Evolutionary conservation across 2,329 filamentous ascomycete species (phyloP).

Genomic region (Alternaria novae-zelandiae): DNA sequence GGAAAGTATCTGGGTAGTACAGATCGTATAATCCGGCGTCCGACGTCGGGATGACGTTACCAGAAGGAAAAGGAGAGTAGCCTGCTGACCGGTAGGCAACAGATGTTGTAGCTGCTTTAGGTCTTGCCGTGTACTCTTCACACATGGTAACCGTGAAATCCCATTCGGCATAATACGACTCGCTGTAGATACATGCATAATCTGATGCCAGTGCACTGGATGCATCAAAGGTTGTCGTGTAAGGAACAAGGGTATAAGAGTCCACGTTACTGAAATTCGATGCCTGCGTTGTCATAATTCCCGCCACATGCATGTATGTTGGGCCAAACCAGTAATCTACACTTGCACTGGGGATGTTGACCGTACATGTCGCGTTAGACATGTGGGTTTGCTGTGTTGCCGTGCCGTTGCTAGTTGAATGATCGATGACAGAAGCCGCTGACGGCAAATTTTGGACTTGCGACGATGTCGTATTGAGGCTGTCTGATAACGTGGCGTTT

Average conservation of each 20-base stretch:
- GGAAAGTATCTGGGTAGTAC: conserved; percentile 11
- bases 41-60: conserved; percentile 21
- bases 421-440: neutral
- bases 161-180: conserved; percentile 29
- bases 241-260: conserved; percentile 27
- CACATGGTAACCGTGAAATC: conserved; percentile 30
- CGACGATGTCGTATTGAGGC: conserved; percentile 1
- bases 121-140: conserved; percentile 33
- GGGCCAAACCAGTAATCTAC: conserved; percentile 44
- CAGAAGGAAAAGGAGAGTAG: conserved; percentile 29
- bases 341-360: conserved; percentile 43
- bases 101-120: conserved; percentile 40
- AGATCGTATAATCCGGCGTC: conserved; percentile 27
- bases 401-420: neutral
- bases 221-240: conserved; percentile 35
- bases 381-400: conserved; percentile 7
- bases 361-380: conserved; percentile 35
- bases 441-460: neutral
- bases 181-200: conserved; percentile 27
- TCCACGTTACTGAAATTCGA: conserved; percentile 25
- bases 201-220: conserved; percentile 29
- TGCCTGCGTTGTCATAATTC: conserved; percentile 24
- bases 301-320: conserved; percentile 30
- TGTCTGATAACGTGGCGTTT: conserved; percentile 1
- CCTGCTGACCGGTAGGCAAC: conserved; percentile 32